Evolutionary conservation across 371 early-diverging fungal species (phyloP), one percentile per base, ranked within the genome.

Genomic region (Rhizopus delemar): DNA sequence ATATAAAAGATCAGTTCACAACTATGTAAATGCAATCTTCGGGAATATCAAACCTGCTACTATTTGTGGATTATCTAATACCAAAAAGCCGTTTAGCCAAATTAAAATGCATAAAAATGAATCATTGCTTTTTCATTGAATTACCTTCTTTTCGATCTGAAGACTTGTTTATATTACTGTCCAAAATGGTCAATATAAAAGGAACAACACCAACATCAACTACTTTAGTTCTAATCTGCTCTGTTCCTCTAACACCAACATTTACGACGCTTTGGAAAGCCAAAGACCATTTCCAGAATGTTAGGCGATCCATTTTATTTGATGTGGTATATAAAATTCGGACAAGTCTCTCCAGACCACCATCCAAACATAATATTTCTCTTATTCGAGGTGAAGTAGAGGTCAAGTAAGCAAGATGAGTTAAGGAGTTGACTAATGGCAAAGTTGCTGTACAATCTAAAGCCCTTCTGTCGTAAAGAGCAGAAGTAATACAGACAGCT

Each of bases 401-500:
- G 0, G 93, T 93, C 56, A 94, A 78, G 68, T 91, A 91, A 45
- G 85, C 87, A 41, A 96, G 86, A 77, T 94, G 90, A 57, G 89
- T 90, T 15, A 96, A 83, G 28, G 94, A 93, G 64, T 88, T 91
- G 65, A 91, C 86, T 53, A 96, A 82, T 35, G 95, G 90, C 61
- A 91, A 75, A 48, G 87, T 86, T 61, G 93, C 92, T 31, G 95
- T 90, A 74, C 93, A 92, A 70, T 93, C 92, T 28, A 96, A 76
- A n/a, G 95, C 94, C 55, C 94, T 83, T 65, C 94, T 83, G 77
- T 96, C 96, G 74, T 94, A 94, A 53, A 88, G 82, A 32, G 89
- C 84, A 29, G 88, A 86, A 8, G 90, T 88, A 62, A 93, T 92
- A 59, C 87, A 86, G 39, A 92, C 84, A 41, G 87, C 87, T 33